Evolutionary conservation across 768 basidiomycete genomes (phyloP).

Genomic region (Inosperma sp.): DNA sequence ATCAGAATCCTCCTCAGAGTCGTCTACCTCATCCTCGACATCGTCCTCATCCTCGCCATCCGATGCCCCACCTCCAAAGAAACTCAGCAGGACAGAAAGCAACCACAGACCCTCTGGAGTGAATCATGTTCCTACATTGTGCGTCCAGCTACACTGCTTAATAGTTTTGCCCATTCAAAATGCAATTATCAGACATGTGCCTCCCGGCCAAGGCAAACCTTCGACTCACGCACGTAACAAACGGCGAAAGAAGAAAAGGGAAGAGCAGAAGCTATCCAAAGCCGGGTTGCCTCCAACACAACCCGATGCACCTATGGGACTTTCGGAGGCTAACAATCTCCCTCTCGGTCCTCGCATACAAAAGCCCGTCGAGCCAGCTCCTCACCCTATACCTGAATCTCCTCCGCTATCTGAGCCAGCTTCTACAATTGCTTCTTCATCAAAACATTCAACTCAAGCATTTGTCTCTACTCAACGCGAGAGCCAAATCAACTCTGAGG

Average conservation of each 20-base stretch:
- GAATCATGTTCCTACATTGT: too few relatives aligned
- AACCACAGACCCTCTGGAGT: too few relatives aligned
- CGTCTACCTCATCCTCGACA: slow-evolving; percentile 3
- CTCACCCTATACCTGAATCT: background rate
- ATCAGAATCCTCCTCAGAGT: slow-evolving; percentile 2
- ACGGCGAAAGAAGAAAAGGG: slow-evolving; percentile 48
- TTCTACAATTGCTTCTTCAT: background rate
- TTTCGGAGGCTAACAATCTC: slow-evolving; percentile 41
- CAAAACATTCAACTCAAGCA: background rate
- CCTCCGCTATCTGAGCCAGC: background rate
- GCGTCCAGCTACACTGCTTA: too few relatives aligned
- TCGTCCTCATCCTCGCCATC: background rate
- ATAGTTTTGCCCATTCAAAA: too few relatives aligned
- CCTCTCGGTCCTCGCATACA: slow-evolving; percentile 33
- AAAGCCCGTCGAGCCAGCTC: background rate
- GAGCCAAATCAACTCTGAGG: slow-evolving; percentile 6
- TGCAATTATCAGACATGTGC: slow-evolving; percentile 29
- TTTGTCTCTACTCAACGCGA: background rate
- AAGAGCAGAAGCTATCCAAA: slow-evolving; percentile 14
- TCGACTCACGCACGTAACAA: slow-evolving; percentile 54
- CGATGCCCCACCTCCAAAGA: background rate
- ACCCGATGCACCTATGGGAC: slow-evolving; percentile 22
- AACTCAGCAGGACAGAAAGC: slow-evolving; percentile 2
- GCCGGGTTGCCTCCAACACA: background rate
- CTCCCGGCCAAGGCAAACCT: slow-evolving; percentile 58